Base-by-base conservation (phyloP, 129 eudicot species). In the Tanacetum coccineum region DNA sequence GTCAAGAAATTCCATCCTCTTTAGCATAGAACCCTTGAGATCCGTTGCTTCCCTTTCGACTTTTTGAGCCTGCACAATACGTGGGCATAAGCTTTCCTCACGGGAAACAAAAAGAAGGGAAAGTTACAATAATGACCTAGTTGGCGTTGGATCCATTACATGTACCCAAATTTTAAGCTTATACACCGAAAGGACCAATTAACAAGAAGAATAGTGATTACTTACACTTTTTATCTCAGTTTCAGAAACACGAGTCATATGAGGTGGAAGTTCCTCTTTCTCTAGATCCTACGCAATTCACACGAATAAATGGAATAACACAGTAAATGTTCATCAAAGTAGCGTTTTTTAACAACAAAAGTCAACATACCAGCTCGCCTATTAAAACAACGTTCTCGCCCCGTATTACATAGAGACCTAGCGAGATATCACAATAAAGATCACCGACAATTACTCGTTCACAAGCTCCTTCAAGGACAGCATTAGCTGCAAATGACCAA, bases 371-470 rank as follows among this genome's bases (percentile, higher is more conserved):
- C 81, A 77, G 68, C 63, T 77, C 76, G 71, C 76, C 77, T 13
- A 77, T 55, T 25, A 77, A 70, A 51, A 70, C 81, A 47, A 70
- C 81, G 65, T 70, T 77, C 48, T 77, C 81, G 18, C 81, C 81
- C 52, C 81, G 76, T 21, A 77, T 77, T 13, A 77, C 76, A 59
- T 77, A 77, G 3, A 77, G 73, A 77, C 81, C 81, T 13, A 77
- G 50, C 3, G 81, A 50, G 46, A 77, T 77, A 36, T 77, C 81
- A 56, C 81, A 70, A 66, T 55, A 70, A 2, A 77, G 68, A 64
- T 77, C 76, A 32, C 81, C 81, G 50, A 77, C 81, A 48, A 64
- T 70, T 25, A 77, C 76, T 70, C 81, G 72, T 42, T 77, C 81
- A 47, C 77, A 70, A 55, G 81, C 81, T 32, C 81, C 81, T 64